A percentile compares a stretch with the other conserved stretches of the same genome.
phyloP scores from a whole-genome alignment of 2,329 filamentous ascomycete genomes.

The Clarireedia paspali region DNA sequence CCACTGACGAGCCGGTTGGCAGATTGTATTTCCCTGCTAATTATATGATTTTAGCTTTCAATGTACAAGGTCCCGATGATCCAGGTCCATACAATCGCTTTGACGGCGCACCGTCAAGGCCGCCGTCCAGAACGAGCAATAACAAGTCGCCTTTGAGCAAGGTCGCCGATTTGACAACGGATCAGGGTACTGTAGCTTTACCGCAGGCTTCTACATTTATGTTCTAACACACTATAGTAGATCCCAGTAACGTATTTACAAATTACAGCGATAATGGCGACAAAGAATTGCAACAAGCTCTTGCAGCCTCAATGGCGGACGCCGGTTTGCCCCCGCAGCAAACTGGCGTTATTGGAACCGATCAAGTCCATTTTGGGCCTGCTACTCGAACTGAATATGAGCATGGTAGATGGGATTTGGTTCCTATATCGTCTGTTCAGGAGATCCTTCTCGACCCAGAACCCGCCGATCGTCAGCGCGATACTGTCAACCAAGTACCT shows the following conservation, averaged over 20 bases:
- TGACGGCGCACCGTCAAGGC: conserved; percentile 37
- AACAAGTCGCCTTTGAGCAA: conserved; percentile 49
- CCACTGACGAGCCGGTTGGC: neutral
- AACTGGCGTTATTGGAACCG: conserved; percentile 37
- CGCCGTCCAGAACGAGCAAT: conserved; percentile 50
- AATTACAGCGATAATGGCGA: conserved; percentile 33
- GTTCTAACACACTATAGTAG: neutral
- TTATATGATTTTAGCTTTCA: neutral
- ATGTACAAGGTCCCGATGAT: conserved; percentile 10
- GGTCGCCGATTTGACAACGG: conserved; percentile 40
- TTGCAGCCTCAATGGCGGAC: conserved; percentile 47
- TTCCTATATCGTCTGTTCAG: conserved; percentile 32
- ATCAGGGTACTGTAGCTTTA: conserved; percentile 20
- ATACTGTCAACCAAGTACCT: conserved; percentile 33
- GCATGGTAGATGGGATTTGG: conserved; percentile 50
- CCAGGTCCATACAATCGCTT: neutral
- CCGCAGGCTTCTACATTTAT: neutral
- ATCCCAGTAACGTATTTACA: conserved; percentile 23
- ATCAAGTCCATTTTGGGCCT: conserved; percentile 48
- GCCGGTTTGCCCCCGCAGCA: conserved; percentile 44
- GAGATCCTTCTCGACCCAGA: conserved; percentile 30
- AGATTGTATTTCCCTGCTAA: neutral
- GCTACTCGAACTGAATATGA: conserved; percentile 50
- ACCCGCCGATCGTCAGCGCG: conserved; percentile 37
- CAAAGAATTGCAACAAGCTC: conserved; percentile 46